Evolutionary conservation across 148 eudicot genomes (phyloP).

Genomic region (Dysphania ambrosioides): DNA sequence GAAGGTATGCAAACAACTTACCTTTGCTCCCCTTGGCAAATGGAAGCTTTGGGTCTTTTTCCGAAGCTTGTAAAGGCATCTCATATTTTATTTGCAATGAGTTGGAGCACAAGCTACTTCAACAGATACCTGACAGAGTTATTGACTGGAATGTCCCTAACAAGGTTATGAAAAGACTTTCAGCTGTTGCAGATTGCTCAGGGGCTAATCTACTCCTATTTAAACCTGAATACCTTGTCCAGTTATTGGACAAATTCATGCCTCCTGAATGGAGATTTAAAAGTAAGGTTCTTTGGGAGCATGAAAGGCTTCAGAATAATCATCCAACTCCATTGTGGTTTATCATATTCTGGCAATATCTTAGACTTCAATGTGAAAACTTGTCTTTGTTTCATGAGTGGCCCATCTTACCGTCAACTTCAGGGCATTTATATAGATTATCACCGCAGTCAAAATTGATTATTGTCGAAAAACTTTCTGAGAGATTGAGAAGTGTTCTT

Average conservation of each 20-base stretch:
- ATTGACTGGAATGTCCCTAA: constrained; percentile 59
- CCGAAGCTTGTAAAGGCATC: constrained; percentile 52
- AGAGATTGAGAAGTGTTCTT: constrained; percentile 56
- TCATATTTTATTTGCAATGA: constrained; percentile 71
- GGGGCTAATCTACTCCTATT: constrained; percentile 66
- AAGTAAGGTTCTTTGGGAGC: constrained; percentile 66
- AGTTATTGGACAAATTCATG: constrained; percentile 60
- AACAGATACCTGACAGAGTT: constrained; percentile 60
- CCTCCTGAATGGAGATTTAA: constrained; percentile 83
- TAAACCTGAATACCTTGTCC: constrained; percentile 50
- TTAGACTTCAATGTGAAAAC: constrained; percentile 49
- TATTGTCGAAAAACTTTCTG: constrained; percentile 56
- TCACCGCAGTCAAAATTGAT: constrained; percentile 59
- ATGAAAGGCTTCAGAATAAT: constrained; percentile 31
- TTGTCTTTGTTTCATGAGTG: constrained; percentile 77
- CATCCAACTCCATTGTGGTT: constrained; percentile 83
- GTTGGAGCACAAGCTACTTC: constrained; percentile 67
- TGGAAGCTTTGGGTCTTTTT: constrained; percentile 72
- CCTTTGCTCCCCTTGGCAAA: constrained; percentile 88
- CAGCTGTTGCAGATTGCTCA: constrained; percentile 65
- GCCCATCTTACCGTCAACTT: constrained; percentile 88
- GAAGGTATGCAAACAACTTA: constrained; percentile 47
- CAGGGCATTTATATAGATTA: constrained; percentile 76
- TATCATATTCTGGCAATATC: constrained; percentile 75
- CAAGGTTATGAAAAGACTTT: constrained; percentile 50